Evolutionary conservation across 108 stramenopile genomes (phyloP).

Genomic region (Skeletonema menzelii): DNA sequence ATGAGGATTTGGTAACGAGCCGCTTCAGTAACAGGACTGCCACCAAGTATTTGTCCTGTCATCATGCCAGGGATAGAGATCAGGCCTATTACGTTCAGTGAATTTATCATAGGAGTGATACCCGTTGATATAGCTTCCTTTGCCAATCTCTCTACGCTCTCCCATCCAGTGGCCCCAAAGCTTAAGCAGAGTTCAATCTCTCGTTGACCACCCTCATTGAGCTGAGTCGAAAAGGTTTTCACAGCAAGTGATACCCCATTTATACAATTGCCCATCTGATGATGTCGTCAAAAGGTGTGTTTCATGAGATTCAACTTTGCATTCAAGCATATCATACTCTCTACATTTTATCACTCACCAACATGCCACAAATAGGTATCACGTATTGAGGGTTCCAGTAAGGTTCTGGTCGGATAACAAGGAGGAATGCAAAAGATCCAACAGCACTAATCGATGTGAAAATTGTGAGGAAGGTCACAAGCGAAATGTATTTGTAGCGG

Average conservation of each 20-base stretch:
- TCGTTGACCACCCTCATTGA: constrained; percentile 53
- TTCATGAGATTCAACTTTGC: no score
- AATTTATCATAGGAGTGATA: constrained; percentile 59
- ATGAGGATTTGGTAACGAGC: constrained; percentile 92
- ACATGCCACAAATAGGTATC: constrained; percentile 88
- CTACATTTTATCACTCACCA: constrained; percentile 27
- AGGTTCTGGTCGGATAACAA: constrained; percentile 66
- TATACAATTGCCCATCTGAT: constrained; percentile 77
- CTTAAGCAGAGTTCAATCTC: constrained; percentile 61
- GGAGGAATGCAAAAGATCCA: constrained; percentile 65
- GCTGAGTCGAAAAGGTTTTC: constrained; percentile 55
- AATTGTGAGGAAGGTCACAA: constrained; percentile 49
- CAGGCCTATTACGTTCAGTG: constrained; percentile 75
- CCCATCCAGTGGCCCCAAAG: constrained; percentile 63
- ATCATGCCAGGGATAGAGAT: constrained; percentile 93
- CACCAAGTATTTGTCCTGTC: constrained; percentile 93
- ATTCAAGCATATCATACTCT: background rate
- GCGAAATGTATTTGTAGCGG: constrained; percentile 59
- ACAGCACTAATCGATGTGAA: constrained; percentile 52
- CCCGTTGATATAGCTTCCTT: constrained; percentile 54
- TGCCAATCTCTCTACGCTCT: constrained; percentile 51
- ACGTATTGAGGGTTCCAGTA: constrained; percentile 82
- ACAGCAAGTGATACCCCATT: constrained; percentile 71
- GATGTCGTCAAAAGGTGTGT: background rate
- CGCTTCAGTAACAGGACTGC: constrained; percentile 74